Percentiles rank a stretch among this genome's conserved stretches.
Conservation (phyloP, 2,329 filamentous ascomycete species). For the Claviceps paspali region DNA sequence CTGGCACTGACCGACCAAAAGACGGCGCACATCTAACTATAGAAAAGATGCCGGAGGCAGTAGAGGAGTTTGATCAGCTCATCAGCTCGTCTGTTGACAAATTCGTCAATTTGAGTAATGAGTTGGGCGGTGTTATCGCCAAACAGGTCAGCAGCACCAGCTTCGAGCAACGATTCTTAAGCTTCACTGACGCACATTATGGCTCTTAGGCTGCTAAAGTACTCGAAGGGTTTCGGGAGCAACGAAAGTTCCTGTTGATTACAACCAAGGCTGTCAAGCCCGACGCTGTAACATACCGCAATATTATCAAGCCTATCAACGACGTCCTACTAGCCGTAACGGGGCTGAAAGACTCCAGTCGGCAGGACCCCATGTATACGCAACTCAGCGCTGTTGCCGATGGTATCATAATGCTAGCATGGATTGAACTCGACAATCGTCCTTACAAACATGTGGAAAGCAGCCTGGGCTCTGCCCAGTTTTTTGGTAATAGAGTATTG, state of each 20-base stretch:
- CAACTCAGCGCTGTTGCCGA: slow-evolving; percentile 81
- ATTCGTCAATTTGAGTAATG: slow-evolving; percentile 63
- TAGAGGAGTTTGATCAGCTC: slow-evolving; percentile 77
- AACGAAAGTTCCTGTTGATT: slow-evolving; percentile 77
- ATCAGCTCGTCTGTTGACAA: slow-evolving; percentile 58
- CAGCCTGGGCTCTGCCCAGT: slow-evolving; percentile 69
- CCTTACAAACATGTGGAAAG: slow-evolving; percentile 79
- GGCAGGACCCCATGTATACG: slow-evolving; percentile 58
- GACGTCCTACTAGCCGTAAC: slow-evolving; percentile 64
- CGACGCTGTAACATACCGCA: slow-evolving; percentile 52
- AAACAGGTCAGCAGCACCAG: slow-evolving; percentile 50
- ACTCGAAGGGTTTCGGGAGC: slow-evolving; percentile 57
- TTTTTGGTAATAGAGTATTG: slow-evolving; percentile 87
- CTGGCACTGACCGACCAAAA: slow-evolving; percentile 18
- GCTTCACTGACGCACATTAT: slow-evolving; percentile 24
- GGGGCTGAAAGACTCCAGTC: slow-evolving; percentile 69
- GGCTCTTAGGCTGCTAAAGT: slow-evolving; percentile 33
- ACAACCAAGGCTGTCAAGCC: slow-evolving; percentile 88
- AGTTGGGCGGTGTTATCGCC: slow-evolving; percentile 61
- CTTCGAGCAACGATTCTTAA: slow-evolving; percentile 42
- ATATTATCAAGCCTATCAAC: slow-evolving; percentile 77
- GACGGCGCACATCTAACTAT: slow-evolving; percentile 17
- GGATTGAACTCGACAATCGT: slow-evolving; percentile 73
- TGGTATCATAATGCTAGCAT: slow-evolving; percentile 76
- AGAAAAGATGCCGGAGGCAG: slow-evolving; percentile 52